A percentile compares a stretch with the other conserved stretches of the same genome.
These are phyloP conservation scores for Agarophyton chilense DNA, from an alignment of 23 red algal species.

Conservation along the genomic window DNA sequence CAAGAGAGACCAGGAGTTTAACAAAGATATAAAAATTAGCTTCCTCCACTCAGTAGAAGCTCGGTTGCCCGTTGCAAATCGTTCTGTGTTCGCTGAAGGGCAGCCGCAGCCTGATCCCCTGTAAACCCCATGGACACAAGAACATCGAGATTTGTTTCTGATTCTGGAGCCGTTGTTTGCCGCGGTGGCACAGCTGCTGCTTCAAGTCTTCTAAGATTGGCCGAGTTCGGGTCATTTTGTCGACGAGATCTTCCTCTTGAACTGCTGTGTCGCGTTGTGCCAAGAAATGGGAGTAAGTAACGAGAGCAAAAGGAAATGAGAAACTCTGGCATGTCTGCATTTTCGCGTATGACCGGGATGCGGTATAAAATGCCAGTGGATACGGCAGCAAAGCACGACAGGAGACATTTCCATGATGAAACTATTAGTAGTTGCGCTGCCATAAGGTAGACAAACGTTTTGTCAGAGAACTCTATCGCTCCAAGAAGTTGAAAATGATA, in stretches of 20 bases:
- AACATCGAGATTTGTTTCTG: constrained; percentile 23
- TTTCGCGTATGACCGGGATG: constrained; percentile 34
- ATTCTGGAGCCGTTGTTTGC: background rate
- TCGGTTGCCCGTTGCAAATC: constrained; percentile 54
- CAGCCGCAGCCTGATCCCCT: constrained; percentile 5
- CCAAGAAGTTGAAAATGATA: constrained; percentile 53
- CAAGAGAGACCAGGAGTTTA: background rate
- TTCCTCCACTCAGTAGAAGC: constrained; percentile 15
- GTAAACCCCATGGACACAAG: constrained; percentile 56
- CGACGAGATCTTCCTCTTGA: constrained; percentile 18
- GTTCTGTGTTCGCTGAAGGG: constrained; percentile 12
- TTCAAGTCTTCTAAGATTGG: constrained; percentile 10
- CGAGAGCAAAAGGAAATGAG: constrained; percentile 12
- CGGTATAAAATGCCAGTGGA: constrained; percentile 36
- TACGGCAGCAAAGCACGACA: background rate
- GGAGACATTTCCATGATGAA: background rate
- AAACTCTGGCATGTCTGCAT: constrained; percentile 33
- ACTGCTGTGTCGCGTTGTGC: background rate
- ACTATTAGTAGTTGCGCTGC: constrained; percentile 34
- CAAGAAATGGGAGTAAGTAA: constrained; percentile 42
- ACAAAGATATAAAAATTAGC: background rate
- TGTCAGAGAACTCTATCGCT: constrained; percentile 49
- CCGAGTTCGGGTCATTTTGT: background rate
- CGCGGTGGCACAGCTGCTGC: background rate
- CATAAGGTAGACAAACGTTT: constrained; percentile 54